Evolutionary conservation across 2,329 filamentous ascomycete species (phyloP).

Genomic region (Venturia pyrina): DNA sequence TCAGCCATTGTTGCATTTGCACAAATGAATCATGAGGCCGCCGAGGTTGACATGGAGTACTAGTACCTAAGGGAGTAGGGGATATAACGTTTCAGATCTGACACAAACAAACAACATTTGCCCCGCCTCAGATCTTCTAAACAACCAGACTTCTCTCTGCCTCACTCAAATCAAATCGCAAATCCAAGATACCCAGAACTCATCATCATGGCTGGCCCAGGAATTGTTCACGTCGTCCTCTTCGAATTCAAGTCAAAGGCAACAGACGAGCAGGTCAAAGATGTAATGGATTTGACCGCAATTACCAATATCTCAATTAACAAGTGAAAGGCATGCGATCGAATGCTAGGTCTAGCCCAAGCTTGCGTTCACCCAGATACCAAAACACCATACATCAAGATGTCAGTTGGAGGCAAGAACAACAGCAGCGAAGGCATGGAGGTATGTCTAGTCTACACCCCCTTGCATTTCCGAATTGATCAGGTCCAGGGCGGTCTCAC

Average conservation of each 20-base stretch:
- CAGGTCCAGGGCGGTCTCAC: conserved; percentile 47
- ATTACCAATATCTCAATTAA: neutral
- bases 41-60: neutral
- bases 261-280: conserved; percentile 40
- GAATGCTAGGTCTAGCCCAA: conserved; percentile 47
- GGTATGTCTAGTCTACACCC: conserved; percentile 31
- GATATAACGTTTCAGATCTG: neutral
- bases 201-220: conserved; percentile 38
- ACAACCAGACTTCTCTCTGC: neutral
- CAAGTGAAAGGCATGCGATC: conserved; percentile 39
- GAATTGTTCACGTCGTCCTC: conserved; percentile 56
- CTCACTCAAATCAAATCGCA: neutral
- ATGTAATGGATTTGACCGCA: conserved; percentile 33
- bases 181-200: neutral
- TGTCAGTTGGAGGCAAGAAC: conserved; percentile 49
- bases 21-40: neutral
- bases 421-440: conserved; percentile 52
- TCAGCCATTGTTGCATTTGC: neutral
- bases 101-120: neutral
- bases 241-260: conserved; percentile 52
- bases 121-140: neutral
- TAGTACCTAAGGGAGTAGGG: no score
- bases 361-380: conserved; percentile 51
- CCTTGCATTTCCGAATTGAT: neutral
- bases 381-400: conserved; percentile 50